Percentiles rank a stretch among this genome's conserved stretches.
Conservation (phyloP, 371 early-diverging fungal species). For the Parasitella parasitica region DNA sequence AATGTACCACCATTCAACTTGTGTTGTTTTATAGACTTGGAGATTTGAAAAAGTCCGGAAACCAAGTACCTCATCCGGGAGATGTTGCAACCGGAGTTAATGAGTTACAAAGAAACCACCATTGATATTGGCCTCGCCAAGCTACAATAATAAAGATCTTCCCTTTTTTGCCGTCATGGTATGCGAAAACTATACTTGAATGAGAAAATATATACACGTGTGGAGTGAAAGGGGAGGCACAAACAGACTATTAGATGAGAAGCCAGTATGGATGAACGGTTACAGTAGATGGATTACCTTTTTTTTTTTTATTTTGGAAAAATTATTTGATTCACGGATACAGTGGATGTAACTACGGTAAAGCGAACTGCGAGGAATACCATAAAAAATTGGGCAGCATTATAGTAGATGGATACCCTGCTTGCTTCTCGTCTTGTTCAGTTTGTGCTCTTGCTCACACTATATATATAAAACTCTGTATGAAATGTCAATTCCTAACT, state of each 20-base stretch:
- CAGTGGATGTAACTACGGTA: background rate
- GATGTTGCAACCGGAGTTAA: too few relatives aligned
- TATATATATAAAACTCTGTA: background rate
- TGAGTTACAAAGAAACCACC: background rate
- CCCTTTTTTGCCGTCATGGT: slow-evolving; percentile 22
- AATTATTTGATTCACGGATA: background rate
- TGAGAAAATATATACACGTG: background rate
- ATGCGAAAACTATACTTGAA: background rate
- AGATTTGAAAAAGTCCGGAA: too few relatives aligned
- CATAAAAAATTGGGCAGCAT: too few relatives aligned
- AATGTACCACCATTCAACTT: too few relatives aligned
- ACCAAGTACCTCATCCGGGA: too few relatives aligned
- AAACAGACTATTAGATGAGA: background rate
- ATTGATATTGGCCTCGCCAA: background rate
- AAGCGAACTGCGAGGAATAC: too few relatives aligned
- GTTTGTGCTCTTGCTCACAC: background rate
- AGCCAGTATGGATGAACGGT: slow-evolving; percentile 14
- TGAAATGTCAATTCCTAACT: background rate
- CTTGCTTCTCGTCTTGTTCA: background rate
- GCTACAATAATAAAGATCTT: slow-evolving; percentile 5
- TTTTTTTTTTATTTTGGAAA: background rate
- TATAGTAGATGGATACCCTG: too few relatives aligned
- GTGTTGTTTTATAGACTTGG: too few relatives aligned
- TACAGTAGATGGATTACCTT: background rate
- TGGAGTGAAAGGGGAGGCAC: background rate